A percentile compares a stretch with the other conserved stretches of the same genome.
Evolutionary conservation across 371 early-diverging fungal genomes (phyloP).

Genomic region (Haplosporangium sp.): DNA sequence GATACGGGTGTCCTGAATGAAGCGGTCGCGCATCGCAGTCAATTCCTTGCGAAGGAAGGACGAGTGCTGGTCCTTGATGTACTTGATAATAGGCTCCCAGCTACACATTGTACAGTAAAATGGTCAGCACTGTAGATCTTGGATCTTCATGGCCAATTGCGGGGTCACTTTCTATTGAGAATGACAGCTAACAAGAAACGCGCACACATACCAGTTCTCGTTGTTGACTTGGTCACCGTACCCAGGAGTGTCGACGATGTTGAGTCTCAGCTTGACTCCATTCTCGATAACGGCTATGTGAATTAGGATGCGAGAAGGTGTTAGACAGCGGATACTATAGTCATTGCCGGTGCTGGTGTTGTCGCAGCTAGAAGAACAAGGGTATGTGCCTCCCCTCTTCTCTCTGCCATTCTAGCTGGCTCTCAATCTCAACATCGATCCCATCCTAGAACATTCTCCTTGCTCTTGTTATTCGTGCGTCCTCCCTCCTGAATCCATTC

Average conservation of each 20-base stretch:
- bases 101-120: conserved; percentile 48
- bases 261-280: conserved; percentile 85
- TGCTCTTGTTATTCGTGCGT: conserved; percentile 31
- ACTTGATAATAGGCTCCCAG: conserved; percentile 91
- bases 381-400: background rate
- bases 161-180: too few relatives aligned
- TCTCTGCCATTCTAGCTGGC: conserved; percentile 6
- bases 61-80: conserved; percentile 93
- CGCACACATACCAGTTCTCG: conserved; percentile 74
- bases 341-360: background rate
- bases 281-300: conserved; percentile 81
- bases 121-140: too few relatives aligned
- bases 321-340: background rate
- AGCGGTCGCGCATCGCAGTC: conserved; percentile 85
- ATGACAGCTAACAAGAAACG: background rate
- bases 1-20: conserved; percentile 87
- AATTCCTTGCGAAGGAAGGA: conserved; percentile 89
- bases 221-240: conserved; percentile 90
- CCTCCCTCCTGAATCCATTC: conserved; percentile 34
- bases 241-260: conserved; percentile 87
- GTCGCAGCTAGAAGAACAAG: conserved; percentile 7
- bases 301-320: background rate
- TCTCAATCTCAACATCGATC: conserved; percentile 33
- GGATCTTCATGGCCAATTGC: too few relatives aligned
- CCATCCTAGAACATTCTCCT: conserved; percentile 30